Conservation (phyloP, 345 rosid species). For the Geranium brycei region DNA sequence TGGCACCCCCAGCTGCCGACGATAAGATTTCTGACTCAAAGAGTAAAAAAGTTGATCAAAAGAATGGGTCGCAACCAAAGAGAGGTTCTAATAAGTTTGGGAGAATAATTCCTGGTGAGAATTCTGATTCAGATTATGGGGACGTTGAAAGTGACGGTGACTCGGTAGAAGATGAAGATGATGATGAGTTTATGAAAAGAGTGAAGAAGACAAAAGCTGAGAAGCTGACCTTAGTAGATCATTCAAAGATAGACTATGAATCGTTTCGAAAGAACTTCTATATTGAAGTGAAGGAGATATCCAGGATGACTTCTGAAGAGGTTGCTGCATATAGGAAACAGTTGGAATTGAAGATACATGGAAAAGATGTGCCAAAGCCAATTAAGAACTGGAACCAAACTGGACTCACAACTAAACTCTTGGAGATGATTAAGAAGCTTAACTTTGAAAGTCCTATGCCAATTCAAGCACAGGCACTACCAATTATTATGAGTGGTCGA, state of each 20-base stretch:
- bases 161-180: slow-evolving; percentile 69
- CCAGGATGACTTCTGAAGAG: slow-evolving; percentile 73
- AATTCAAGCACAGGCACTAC: slow-evolving; percentile 93
- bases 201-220: slow-evolving; percentile 97
- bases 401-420: slow-evolving; percentile 67
- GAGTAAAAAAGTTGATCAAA: slow-evolving; percentile 22
- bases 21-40: slow-evolving; percentile 17
- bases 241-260: slow-evolving; percentile 72
- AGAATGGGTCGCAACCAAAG: slow-evolving; percentile 36
- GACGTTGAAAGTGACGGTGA: slow-evolving; percentile 53
- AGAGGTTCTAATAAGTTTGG: slow-evolving; percentile 59
- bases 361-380: slow-evolving; percentile 89
- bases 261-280: slow-evolving; percentile 78
- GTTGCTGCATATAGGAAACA: slow-evolving; percentile 66
- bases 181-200: slow-evolving; percentile 94
- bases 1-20: slow-evolving; percentile 17
- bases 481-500: slow-evolving; percentile 88
- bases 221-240: slow-evolving; percentile 80
- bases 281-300: slow-evolving; percentile 80
- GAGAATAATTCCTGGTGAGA: slow-evolving; percentile 91
- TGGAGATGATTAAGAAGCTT: slow-evolving; percentile 83
- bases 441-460: slow-evolving; percentile 90
- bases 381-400: slow-evolving; percentile 91
- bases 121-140: slow-evolving; percentile 71
- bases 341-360: slow-evolving; percentile 82